Evolutionary conservation across 2,329 filamentous ascomycete species (phyloP), one percentile per base, ranked within the genome.

Genomic region (Coniochaeta sp.): DNA sequence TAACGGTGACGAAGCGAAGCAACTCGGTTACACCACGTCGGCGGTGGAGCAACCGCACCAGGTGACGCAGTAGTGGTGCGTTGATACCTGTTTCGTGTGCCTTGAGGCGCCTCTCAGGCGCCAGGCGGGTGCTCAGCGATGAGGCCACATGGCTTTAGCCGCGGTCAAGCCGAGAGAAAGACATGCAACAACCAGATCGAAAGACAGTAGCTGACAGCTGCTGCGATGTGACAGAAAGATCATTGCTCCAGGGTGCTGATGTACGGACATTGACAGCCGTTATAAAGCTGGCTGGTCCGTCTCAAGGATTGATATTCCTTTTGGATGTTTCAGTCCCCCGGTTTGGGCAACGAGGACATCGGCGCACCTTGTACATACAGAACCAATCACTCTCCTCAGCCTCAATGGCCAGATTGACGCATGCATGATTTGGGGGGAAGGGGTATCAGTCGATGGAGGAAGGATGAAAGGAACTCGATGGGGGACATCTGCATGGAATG

Each of bases 1-100:
- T 1, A 66, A 65, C 12, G 69, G 71, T 7, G 64, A 72, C 3
- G 75, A 77, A 55, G 70, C 71, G 4, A 82, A 82, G 69, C 75
- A 75, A 59, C 70, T 81, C 5, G 78, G 77, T 7, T 70, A 73
- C 56, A 68, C 76, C 6, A 70, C 68, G 7, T 64, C 65, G n/a
- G 65, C 74, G 14, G 66, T 73, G 17, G 74, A 77, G 62, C 68
- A 68, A 47, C 64, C 69, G 26, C 67, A 68, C 4, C 67, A 74
- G 47, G 63, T 75, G 4, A 69, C 70, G 30, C 75, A 73, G 58
- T 76, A 69, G 62, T 60, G 58, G 24, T 47, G 28, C 34, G 59
- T 55, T 54, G 44, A 24, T 17, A n/a, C 30, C n/a, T 52, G 47
- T 52, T 28, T 3, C 47, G n/a, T 52, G 44, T 26, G 24, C 5